These are phyloP conservation scores for Colletotrichum salicis DNA, from an alignment of 2,329 filamentous ascomycete species.

Conservation along the genomic window DNA sequence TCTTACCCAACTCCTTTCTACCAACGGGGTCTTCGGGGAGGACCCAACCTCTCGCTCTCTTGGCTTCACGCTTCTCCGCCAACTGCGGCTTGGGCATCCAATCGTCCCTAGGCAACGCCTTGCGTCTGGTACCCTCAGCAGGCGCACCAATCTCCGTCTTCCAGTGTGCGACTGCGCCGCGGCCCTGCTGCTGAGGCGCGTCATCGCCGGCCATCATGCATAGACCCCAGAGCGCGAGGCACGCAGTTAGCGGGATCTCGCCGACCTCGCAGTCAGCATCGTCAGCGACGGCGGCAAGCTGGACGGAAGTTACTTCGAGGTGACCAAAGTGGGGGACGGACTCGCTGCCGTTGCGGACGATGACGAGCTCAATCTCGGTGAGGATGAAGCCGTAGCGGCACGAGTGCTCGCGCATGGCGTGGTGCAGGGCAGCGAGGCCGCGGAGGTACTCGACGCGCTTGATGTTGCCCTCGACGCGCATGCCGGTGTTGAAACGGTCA, in stretches of 20 bases:
- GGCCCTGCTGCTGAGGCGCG: constrained; percentile 42
- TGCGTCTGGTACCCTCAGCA: constrained; percentile 76
- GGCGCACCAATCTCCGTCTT: constrained; percentile 79
- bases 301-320: constrained; percentile 77
- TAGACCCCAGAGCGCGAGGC: constrained; percentile 80
- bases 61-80: constrained; percentile 80
- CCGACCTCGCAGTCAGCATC: constrained; percentile 42
- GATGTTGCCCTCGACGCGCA: constrained; percentile 86
- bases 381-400: constrained; percentile 97
- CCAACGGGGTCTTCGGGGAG: constrained; percentile 79
- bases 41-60: constrained; percentile 79
- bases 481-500: constrained; percentile 94
- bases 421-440: constrained; percentile 85
- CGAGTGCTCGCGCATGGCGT: constrained; percentile 91
- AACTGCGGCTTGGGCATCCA: constrained; percentile 82
- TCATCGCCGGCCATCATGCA: constrained; percentile 77
- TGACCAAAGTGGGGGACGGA: constrained; percentile 86
- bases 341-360: constrained; percentile 82
- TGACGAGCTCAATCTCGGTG: constrained; percentile 93
- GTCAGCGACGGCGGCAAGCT: constrained; percentile 58
- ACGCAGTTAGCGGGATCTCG: constrained; percentile 70
- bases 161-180: constrained; percentile 71
- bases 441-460: constrained; percentile 88
- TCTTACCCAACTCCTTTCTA: constrained; percentile 76
- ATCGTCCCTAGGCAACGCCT: constrained; percentile 74